Evolutionary conservation across 257 asterid genomes (phyloP).

Genomic region (Avicennia marina): DNA sequence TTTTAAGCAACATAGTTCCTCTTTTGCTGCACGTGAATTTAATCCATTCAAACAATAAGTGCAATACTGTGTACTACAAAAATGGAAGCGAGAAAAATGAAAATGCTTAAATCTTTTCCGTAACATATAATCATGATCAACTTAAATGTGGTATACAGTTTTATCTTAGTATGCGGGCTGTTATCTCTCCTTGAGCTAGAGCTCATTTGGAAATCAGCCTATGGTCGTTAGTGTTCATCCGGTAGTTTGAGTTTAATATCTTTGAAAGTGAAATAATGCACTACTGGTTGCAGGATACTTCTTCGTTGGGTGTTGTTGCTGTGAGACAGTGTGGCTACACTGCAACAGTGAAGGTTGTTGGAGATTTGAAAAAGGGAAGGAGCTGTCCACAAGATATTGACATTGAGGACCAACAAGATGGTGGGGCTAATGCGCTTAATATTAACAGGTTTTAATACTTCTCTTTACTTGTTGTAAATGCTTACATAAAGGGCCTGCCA

Average conservation of each 20-base stretch:
- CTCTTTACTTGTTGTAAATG: slow-evolving; percentile 18
- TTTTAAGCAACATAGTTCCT: not conserved
- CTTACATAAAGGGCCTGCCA: not conserved
- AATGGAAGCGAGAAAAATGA: not conserved
- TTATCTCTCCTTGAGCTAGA: not conserved
- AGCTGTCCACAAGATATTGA: slow-evolving; percentile 47
- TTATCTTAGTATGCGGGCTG: not conserved
- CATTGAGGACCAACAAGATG: slow-evolving; percentile 79
- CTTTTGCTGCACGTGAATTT: not conserved
- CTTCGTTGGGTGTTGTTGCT: slow-evolving; percentile 67
- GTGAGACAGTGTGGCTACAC: slow-evolving; percentile 82
- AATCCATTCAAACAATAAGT: not conserved
- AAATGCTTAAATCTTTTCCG: too few species aligned
- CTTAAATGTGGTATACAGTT: not conserved
- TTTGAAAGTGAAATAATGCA: slow-evolving; percentile 23
- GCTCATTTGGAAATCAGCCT: not conserved
- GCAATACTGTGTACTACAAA: not conserved
- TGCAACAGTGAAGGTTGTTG: slow-evolving; percentile 74
- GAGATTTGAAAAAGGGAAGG: slow-evolving; percentile 48
- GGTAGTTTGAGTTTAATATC: slow-evolving; percentile 5
- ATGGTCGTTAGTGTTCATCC: slow-evolving; percentile 3
- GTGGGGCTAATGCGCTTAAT: slow-evolving; percentile 93
- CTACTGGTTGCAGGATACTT: slow-evolving; percentile 64
- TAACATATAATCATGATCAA: too few species aligned
- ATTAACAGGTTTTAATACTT: slow-evolving; percentile 62